Evolutionary conservation across 1,284 basidiomycete species (phyloP).

Genomic region (Irpex lacteus): DNA sequence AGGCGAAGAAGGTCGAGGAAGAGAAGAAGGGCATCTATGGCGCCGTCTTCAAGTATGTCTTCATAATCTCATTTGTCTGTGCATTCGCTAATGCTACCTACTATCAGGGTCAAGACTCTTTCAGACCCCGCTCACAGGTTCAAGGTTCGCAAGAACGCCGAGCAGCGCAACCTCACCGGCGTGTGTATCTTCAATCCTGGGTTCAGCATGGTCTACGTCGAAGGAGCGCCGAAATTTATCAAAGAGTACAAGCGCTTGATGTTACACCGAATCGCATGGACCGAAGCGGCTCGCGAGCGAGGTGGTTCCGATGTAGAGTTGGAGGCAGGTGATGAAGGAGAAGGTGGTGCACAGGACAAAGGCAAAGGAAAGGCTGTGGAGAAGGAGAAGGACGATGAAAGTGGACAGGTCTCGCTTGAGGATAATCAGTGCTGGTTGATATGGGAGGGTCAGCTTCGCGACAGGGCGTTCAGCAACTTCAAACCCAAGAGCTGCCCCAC

Average conservation of each 20-base stretch:
- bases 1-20: slow-evolving; percentile 80
- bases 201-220: slow-evolving; percentile 92
- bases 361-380: slow-evolving; percentile 29
- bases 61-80: slow-evolving; percentile 1
- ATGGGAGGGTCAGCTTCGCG: slow-evolving; percentile 90
- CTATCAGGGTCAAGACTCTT: slow-evolving; percentile 76
- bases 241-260: slow-evolving; percentile 89
- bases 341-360: slow-evolving; percentile 24
- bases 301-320: slow-evolving; percentile 70
- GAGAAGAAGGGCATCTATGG: slow-evolving; percentile 87
- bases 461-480: slow-evolving; percentile 80
- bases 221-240: slow-evolving; percentile 86
- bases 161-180: slow-evolving; percentile 87
- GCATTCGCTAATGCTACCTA: slow-evolving; percentile 8
- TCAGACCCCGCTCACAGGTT: slow-evolving; percentile 93
- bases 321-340: slow-evolving; percentile 47
- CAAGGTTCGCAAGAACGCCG: slow-evolving; percentile 95
- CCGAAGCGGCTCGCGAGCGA: slow-evolving; percentile 81
- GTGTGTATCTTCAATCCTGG: slow-evolving; percentile 86
- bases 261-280: slow-evolving; percentile 91
- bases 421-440: slow-evolving; percentile 89
- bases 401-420: slow-evolving; percentile 55
- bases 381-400: slow-evolving; percentile 23
- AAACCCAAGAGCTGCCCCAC: slow-evolving; percentile 84
- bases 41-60: slow-evolving; percentile 84